Evolutionary conservation across 352 stramenopile genomes (phyloP).

Genomic region (Pythium dissotocum): DNA sequence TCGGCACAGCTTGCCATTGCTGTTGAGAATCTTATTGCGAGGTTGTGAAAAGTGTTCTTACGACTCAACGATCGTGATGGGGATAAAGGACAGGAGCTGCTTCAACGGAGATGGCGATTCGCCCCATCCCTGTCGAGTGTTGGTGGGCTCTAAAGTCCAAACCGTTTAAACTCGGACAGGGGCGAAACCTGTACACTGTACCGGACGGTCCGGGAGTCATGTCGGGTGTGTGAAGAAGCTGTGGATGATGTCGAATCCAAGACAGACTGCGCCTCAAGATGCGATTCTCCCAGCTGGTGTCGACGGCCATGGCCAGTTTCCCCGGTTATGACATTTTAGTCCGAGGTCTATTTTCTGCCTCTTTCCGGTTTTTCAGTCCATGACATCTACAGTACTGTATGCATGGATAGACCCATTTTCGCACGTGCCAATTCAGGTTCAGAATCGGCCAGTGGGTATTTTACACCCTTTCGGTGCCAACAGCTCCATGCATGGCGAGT

Average conservation of each 20-base stretch:
- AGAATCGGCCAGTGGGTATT: too few species aligned
- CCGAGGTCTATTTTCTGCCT: not conserved
- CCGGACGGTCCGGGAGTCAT: too few species aligned
- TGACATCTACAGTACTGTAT: not conserved
- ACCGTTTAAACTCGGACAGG: too few species aligned
- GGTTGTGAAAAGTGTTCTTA: not conserved
- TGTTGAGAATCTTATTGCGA: too few species aligned
- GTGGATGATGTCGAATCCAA: not conserved
- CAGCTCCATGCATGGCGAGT: too few species aligned
- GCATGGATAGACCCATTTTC: too few species aligned
- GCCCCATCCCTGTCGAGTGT: not conserved
- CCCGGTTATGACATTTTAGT: slow-evolving; percentile 2
- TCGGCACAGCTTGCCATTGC: too few species aligned
- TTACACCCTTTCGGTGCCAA: too few species aligned
- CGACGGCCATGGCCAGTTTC: not conserved
- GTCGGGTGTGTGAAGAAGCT: too few species aligned
- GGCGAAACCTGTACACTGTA: too few species aligned
- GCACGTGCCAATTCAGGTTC: too few species aligned
- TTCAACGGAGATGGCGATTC: slow-evolving; percentile 1
- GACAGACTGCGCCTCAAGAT: not conserved
- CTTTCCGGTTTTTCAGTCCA: not conserved
- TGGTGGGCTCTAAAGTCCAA: too few species aligned
- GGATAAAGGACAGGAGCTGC: not conserved
- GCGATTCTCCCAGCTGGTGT: not conserved
- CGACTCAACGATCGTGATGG: not conserved